Evolutionary conservation across 768 basidiomycete species (phyloP).

Genomic region (Suillus sp.): DNA sequence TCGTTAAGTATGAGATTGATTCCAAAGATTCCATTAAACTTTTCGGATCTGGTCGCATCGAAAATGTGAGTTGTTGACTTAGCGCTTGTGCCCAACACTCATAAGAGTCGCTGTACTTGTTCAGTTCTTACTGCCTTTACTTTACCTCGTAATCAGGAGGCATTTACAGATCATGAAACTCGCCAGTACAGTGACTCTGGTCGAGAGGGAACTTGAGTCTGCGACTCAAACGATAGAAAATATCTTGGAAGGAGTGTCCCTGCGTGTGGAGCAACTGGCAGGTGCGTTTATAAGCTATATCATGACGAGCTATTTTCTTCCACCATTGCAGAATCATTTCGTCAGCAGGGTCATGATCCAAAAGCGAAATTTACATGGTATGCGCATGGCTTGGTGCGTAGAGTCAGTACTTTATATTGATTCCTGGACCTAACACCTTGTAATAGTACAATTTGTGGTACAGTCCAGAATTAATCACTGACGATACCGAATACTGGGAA

Average conservation of each 20-base stretch:
- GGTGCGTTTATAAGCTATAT: not conserved
- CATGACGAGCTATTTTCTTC: not conserved
- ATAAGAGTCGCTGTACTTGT: not conserved
- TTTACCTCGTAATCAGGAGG: conserved; percentile 37
- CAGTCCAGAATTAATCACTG: not conserved
- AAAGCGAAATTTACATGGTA: not conserved
- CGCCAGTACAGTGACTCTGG: conserved; percentile 25
- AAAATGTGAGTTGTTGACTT: conserved; percentile 27
- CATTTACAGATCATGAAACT: conserved; percentile 37
- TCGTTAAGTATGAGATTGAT: conserved; percentile 35
- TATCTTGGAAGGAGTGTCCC: not conserved
- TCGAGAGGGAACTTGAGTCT: conserved; percentile 28
- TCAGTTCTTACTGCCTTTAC: conserved; percentile 38
- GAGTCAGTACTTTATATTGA: not conserved
- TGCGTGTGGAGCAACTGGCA: not conserved
- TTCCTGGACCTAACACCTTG: not conserved
- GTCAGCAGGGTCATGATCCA: not conserved
- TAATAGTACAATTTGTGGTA: conserved; percentile 5
- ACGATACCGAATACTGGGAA: not conserved
- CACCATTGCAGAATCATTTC: not conserved
- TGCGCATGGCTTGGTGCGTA: conserved; percentile 5
- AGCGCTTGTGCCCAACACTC: not conserved
- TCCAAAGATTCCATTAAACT: conserved; percentile 31
- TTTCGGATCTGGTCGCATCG: conserved; percentile 36
- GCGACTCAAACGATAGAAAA: not conserved